phyloP scores from a whole-genome alignment of 768 basidiomycete genomes.

The Clitopilus passeckerianus region DNA sequence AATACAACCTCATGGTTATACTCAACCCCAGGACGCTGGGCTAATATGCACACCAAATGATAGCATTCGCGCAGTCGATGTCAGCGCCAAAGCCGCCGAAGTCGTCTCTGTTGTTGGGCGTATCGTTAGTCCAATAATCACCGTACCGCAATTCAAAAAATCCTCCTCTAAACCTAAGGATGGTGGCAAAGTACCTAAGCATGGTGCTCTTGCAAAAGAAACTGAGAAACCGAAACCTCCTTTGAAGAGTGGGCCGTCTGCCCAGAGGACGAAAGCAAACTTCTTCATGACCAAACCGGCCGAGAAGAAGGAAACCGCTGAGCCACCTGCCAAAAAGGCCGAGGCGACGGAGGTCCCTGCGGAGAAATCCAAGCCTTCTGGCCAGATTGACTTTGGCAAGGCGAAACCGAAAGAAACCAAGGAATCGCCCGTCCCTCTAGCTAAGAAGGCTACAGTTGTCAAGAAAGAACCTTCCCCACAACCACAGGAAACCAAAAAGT shows the following conservation, averaged over 20 bases:
- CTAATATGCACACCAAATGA: conserved; percentile 37
- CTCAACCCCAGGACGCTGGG: conserved; percentile 34
- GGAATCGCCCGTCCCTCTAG: background rate
- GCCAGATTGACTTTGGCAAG: conserved; percentile 17
- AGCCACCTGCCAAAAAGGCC: conserved; percentile 2
- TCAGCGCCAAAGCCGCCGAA: conserved; percentile 32
- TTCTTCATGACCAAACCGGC: conserved; percentile 4
- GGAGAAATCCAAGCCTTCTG: conserved; percentile 11
- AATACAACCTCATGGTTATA: background rate
- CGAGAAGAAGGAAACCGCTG: conserved; percentile 9
- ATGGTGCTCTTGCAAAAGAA: conserved; percentile 36
- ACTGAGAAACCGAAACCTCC: background rate
- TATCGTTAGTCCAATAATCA: conserved; percentile 26
- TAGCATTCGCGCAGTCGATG: conserved; percentile 33
- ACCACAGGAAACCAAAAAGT: conserved; percentile 3
- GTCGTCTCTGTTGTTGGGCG: conserved; percentile 41
- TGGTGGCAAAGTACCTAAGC: conserved; percentile 21
- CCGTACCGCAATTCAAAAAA: conserved; percentile 1
- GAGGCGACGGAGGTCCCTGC: conserved; percentile 6
- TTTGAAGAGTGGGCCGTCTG: background rate
- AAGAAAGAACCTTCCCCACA: background rate
- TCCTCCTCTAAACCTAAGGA: conserved; percentile 10
- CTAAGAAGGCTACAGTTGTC: background rate
- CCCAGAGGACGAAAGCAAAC: conserved; percentile 16
- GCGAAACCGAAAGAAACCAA: conserved; percentile 13